Percentiles rank a stretch among this genome's conserved stretches.
Evolutionary conservation across 176 grass and related monocot genomes (phyloP).

Genomic region (Dendrocalamus sinicus): DNA sequence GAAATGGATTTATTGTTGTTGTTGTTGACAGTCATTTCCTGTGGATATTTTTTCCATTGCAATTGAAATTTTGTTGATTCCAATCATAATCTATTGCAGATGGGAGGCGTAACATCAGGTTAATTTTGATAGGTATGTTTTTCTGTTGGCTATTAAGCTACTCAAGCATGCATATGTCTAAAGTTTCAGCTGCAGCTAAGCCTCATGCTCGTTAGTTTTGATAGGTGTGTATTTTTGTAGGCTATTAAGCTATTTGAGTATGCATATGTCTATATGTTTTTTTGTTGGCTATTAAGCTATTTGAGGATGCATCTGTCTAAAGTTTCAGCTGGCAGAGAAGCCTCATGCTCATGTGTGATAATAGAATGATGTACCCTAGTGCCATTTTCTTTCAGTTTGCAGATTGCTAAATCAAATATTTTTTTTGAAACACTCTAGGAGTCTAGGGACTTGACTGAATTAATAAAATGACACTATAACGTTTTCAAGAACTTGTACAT

Average conservation of each 20-base stretch:
- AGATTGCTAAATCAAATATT: background rate
- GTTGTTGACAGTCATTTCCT: background rate
- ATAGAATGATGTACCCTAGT: background rate
- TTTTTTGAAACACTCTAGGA: background rate
- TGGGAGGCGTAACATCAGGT: background rate
- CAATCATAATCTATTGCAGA: constrained; percentile 18
- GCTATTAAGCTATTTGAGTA: background rate
- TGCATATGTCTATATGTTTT: background rate
- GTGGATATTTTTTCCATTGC: background rate
- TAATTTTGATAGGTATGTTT: constrained; percentile 31
- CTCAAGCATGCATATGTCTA: no score
- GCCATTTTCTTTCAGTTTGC: background rate
- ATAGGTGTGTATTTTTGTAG: background rate
- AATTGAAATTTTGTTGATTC: background rate
- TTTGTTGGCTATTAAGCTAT: background rate
- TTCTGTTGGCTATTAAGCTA: no score
- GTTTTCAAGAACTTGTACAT: background rate
- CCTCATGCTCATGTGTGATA: background rate
- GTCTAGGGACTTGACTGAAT: background rate
- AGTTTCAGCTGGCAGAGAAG: background rate
- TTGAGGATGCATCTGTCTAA: background rate
- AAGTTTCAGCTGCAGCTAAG: no score
- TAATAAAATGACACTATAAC: background rate
- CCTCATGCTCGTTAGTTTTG: no score
- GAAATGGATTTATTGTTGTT: no score